Evolutionary conservation across 140 eudicot genomes (phyloP).

Genomic region (Ambrosia hybrid): DNA sequence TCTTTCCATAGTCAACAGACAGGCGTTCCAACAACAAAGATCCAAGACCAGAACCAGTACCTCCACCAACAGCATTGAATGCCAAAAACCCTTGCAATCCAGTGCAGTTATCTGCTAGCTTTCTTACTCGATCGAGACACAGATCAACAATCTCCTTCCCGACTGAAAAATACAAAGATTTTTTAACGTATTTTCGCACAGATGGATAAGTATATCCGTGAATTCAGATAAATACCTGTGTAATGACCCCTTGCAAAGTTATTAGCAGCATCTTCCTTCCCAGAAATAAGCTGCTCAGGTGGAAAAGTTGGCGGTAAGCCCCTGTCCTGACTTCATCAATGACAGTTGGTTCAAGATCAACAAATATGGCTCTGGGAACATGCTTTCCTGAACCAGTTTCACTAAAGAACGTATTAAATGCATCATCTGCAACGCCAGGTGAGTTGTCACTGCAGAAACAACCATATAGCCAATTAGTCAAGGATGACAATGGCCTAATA

Average conservation of each 20-base stretch:
- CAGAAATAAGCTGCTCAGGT: constrained; percentile 88
- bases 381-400: constrained; percentile 89
- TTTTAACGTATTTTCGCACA: not conserved
- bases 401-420: constrained; percentile 83
- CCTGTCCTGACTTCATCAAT: constrained; percentile 88
- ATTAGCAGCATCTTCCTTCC: constrained; percentile 92
- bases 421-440: constrained; percentile 69
- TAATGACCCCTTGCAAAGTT: constrained; percentile 92
- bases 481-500: not conserved
- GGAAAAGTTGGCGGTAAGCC: constrained; percentile 84
- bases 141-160: constrained; percentile 87
- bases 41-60: constrained; percentile 88
- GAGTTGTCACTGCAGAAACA: constrained; percentile 59
- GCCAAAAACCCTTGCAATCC: constrained; percentile 91
- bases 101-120: constrained; percentile 88
- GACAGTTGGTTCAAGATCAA: constrained; percentile 89
- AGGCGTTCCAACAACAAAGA: constrained; percentile 84
- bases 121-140: constrained; percentile 83
- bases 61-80: constrained; percentile 93
- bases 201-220: not conserved
- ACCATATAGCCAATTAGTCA: constrained; percentile 6
- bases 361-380: constrained; percentile 81
- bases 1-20: constrained; percentile 89
- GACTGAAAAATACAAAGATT: constrained; percentile 42
- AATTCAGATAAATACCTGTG: constrained; percentile 44